Percentiles rank a stretch among this genome's conserved stretches.
These are phyloP conservation scores for Vararia minispora DNA, from an alignment of 768 basidiomycete genomes.

Conservation along the genomic window DNA sequence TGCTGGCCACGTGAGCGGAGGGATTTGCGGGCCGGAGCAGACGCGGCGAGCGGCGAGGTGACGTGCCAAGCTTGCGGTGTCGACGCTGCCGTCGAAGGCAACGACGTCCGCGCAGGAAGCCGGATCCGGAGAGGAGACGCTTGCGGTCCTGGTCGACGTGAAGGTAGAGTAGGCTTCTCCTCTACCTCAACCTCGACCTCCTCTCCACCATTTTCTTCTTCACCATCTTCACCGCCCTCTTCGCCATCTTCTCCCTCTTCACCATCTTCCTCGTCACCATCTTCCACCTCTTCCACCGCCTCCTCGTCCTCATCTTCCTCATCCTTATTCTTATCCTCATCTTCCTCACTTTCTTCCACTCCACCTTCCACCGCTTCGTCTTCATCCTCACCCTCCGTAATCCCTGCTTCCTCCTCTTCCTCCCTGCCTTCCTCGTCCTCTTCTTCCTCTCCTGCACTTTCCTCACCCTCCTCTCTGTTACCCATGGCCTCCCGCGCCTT, in stretches of 20 bases:
- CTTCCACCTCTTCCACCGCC: slow-evolving; percentile 3
- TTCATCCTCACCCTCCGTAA: slow-evolving; percentile 5
- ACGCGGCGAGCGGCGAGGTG: neutral
- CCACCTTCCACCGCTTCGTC: neutral
- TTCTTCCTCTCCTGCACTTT: slow-evolving; percentile 12
- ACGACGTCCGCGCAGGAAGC: slow-evolving; percentile 22
- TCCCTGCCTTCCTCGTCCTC: slow-evolving; percentile 4
- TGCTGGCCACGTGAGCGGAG: neutral
- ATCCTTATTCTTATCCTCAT: neutral
- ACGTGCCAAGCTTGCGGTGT: neutral
- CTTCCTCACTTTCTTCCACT: slow-evolving; percentile 10
- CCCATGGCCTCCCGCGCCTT: slow-evolving; percentile 3
- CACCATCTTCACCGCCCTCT: slow-evolving; percentile 7
- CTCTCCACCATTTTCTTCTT: slow-evolving; percentile 18
- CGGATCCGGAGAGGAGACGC: slow-evolving; percentile 29
- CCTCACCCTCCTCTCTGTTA: slow-evolving; percentile 13
- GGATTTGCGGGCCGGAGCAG: neutral
- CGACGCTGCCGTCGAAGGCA: too few relatives aligned
- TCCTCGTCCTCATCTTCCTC: slow-evolving; percentile 2
- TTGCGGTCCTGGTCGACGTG: slow-evolving; percentile 21
- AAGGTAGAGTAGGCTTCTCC: slow-evolving; percentile 15
- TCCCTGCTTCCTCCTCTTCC: neutral
- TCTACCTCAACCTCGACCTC: slow-evolving; percentile 24
- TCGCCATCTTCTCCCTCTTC: slow-evolving; percentile 1
- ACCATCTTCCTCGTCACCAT: slow-evolving; percentile 5